Percentiles rank a stretch among this genome's conserved stretches.
Conservation (phyloP, 2,329 filamentous ascomycete species). For the Stylonectria norvegica region DNA sequence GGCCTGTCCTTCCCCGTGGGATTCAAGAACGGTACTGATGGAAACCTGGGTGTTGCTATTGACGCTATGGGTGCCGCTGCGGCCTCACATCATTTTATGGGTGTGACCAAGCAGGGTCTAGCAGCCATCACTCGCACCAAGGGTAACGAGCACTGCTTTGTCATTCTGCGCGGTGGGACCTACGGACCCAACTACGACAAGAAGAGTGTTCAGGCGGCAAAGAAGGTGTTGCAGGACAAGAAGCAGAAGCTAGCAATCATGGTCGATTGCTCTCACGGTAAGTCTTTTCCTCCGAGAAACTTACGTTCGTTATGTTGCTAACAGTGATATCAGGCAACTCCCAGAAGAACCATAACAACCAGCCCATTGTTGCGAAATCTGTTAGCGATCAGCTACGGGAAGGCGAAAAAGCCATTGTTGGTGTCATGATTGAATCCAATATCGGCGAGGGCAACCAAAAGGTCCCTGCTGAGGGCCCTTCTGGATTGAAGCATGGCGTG, state of each 20-base stretch:
- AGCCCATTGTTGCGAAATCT: constrained; percentile 83
- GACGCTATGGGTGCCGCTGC: constrained; percentile 89
- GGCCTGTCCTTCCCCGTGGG: constrained; percentile 96
- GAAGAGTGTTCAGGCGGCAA: constrained; percentile 73
- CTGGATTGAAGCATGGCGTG: constrained; percentile 79
- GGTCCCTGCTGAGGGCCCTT: constrained; percentile 76
- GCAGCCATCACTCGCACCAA: constrained; percentile 91
- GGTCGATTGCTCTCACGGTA: constrained; percentile 97
- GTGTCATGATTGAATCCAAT: constrained; percentile 98
- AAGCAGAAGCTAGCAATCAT: constrained; percentile 86
- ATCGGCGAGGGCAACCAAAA: constrained; percentile 90
- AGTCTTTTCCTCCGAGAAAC: constrained; percentile 31
- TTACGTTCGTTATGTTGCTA: too few species aligned
- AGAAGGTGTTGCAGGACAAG: constrained; percentile 77
- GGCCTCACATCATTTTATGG: constrained; percentile 94
- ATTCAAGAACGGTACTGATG: constrained; percentile 99
- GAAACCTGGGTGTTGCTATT: constrained; percentile 83
- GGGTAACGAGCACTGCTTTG: constrained; percentile 96
- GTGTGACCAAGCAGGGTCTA: constrained; percentile 95
- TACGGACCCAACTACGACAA: constrained; percentile 92
- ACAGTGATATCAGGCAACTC: constrained; percentile 71
- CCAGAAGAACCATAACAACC: constrained; percentile 94
- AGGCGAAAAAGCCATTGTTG: constrained; percentile 84
- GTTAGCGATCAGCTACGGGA: constrained; percentile 82
- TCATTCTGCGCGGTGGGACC: constrained; percentile 88